These are phyloP conservation scores for Teunomyces stri DNA, from an alignment of 805 yeast genomes.

Conservation along the genomic window DNA sequence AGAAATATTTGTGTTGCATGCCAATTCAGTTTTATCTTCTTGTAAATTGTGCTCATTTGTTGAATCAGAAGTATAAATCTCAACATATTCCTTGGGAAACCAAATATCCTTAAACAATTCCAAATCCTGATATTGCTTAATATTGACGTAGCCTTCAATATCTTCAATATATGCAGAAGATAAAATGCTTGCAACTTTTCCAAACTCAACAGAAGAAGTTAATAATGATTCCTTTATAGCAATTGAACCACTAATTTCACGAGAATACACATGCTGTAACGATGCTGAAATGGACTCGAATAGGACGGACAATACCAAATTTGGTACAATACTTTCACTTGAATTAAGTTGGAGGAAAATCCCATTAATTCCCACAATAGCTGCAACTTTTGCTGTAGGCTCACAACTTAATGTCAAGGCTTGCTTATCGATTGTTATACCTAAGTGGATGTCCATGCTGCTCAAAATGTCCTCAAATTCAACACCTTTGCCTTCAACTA, in stretches of 20 bases:
- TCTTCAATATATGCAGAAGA: conserved; percentile 54
- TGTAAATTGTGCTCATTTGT: background rate
- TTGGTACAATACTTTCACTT: conserved; percentile 37
- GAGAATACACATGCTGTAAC: conserved; percentile 85
- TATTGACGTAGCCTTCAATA: conserved; percentile 61
- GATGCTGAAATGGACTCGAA: conserved; percentile 63
- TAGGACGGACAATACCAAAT: conserved; percentile 43
- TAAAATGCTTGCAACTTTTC: conserved; percentile 38
- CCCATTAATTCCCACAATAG: conserved; percentile 71
- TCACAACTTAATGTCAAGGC: conserved; percentile 80
- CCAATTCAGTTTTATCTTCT: conserved; percentile 13
- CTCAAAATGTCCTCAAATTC: conserved; percentile 42
- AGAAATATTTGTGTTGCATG: conserved; percentile 38
- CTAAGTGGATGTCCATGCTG: conserved; percentile 59
- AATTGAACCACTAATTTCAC: conserved; percentile 81
- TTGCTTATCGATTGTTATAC: conserved; percentile 69
- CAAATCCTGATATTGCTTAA: conserved; percentile 85
- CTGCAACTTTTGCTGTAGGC: conserved; percentile 91
- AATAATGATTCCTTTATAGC: conserved; percentile 43
- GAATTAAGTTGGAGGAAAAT: conserved; percentile 59
- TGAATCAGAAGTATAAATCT: conserved; percentile 6
- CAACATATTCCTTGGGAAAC: conserved; percentile 46
- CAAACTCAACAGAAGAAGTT: conserved; percentile 47
- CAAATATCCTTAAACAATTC: conserved; percentile 81
- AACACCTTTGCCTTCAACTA: conserved; percentile 14